Conservation (phyloP, 2,329 filamentous ascomycete genomes). For the Graphilbum fragrans region DNA sequence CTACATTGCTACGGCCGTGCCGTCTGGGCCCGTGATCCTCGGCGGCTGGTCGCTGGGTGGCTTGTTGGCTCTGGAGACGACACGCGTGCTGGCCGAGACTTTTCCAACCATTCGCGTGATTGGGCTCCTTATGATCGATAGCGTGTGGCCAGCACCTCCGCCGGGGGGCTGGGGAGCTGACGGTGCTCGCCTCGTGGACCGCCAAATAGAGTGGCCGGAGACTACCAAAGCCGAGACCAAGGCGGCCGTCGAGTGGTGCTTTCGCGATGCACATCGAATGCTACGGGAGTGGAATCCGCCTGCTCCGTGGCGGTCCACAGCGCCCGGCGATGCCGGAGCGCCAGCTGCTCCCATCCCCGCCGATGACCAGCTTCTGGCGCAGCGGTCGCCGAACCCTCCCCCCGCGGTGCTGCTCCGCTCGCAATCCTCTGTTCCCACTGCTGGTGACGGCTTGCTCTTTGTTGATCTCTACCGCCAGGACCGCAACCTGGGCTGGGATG, state of each 20-base stretch:
- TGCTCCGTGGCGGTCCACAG: background rate
- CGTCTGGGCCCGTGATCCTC: slow-evolving; percentile 29
- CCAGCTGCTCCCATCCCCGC: too few species aligned
- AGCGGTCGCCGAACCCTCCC: slow-evolving; percentile 18
- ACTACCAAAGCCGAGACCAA: slow-evolving; percentile 17
- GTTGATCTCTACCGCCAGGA: slow-evolving; percentile 33
- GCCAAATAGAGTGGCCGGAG: slow-evolving; percentile 14
- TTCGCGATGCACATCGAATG: slow-evolving; percentile 28
- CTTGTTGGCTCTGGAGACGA: slow-evolving; percentile 36
- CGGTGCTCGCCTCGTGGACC: slow-evolving; percentile 15
- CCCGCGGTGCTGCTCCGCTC: slow-evolving; percentile 33
- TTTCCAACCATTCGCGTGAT: slow-evolving; percentile 23
- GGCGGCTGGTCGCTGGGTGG: slow-evolving; percentile 47
- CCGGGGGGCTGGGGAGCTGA: slow-evolving; percentile 4
- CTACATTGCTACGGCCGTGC: slow-evolving; percentile 28
- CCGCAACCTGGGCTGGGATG: slow-evolving; percentile 34
- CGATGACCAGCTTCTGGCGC: background rate
- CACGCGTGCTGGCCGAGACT: slow-evolving; percentile 23
- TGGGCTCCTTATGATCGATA: slow-evolving; percentile 42
- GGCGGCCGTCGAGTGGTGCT: slow-evolving; percentile 22
- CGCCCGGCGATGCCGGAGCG: too few species aligned
- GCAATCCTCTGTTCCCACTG: slow-evolving; percentile 23
- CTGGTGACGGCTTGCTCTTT: slow-evolving; percentile 12
- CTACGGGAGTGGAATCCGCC: slow-evolving; percentile 27
- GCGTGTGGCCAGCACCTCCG: slow-evolving; percentile 21